phyloP scores from a whole-genome alignment of 2,329 filamentous ascomycete genomes.

The Venturia carpophila region DNA sequence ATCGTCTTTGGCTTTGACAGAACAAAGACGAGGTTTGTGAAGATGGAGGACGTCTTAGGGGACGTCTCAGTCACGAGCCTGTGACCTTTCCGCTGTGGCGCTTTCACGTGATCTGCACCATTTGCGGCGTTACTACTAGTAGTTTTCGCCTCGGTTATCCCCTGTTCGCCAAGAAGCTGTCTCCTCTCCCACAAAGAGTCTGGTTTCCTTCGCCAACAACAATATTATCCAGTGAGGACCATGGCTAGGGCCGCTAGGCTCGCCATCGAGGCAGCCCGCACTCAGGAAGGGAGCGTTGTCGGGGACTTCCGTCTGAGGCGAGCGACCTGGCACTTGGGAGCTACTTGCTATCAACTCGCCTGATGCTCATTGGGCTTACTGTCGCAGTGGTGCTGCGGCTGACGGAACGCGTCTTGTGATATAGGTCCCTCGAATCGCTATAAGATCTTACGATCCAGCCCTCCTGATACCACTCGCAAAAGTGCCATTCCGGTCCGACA shows the following conservation, averaged over 20 bases:
- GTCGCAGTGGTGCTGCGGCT: background rate
- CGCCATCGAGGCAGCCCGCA: background rate
- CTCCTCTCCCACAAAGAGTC: background rate
- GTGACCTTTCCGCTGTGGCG: background rate
- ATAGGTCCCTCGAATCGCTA: background rate
- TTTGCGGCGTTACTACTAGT: background rate
- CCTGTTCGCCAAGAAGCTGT: background rate
- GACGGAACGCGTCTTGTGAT: background rate
- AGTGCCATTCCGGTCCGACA: background rate
- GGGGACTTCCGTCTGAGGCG: background rate
- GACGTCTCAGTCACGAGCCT: background rate
- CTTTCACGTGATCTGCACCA: background rate
- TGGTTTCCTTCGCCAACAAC: too few species aligned
- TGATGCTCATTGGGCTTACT: background rate
- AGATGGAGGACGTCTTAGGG: background rate
- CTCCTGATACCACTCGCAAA: background rate
- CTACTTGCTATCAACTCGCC: background rate
- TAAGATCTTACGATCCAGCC: background rate
- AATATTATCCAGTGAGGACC: too few species aligned
- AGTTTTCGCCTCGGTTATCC: background rate
- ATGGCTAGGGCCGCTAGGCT: too few species aligned
- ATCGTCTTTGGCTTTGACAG: background rate
- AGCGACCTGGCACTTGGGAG: background rate
- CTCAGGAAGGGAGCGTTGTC: background rate
- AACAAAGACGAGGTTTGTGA: background rate